Conservation (phyloP, 306 rosid genomes). For the Cucurbita moschata region DNA sequence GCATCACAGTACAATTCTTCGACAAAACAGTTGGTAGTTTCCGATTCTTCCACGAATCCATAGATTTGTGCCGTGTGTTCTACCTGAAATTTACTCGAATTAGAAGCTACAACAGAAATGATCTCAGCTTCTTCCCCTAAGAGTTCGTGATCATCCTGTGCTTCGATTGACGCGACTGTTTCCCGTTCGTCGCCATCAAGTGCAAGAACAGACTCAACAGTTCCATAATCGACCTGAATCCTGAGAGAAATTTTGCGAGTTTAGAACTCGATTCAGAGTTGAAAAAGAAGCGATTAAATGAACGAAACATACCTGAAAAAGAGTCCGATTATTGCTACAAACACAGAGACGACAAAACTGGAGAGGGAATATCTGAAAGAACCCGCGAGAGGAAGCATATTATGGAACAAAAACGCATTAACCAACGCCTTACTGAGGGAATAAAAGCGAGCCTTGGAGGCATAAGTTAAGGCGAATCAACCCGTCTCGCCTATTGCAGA, state of each 20-base stretch:
- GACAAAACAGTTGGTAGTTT: neutral
- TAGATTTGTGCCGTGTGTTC: neutral
- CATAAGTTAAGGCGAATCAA: neutral
- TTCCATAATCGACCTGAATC: neutral
- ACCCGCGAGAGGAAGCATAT: neutral
- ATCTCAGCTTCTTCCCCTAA: too few species aligned
- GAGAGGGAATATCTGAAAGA: neutral
- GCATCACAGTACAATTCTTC: neutral
- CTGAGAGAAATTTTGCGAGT: neutral
- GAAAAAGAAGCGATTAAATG: neutral
- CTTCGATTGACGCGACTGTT: neutral
- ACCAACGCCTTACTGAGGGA: neutral
- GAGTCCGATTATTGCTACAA: neutral
- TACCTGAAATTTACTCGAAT: neutral
- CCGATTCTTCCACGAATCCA: neutral
- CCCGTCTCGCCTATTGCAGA: neutral
- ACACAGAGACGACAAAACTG: neutral
- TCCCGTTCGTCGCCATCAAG: neutral
- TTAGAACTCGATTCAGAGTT: neutral
- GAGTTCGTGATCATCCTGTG: too few species aligned
- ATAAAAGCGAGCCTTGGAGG: neutral
- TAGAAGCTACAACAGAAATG: too few species aligned
- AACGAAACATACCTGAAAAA: neutral
- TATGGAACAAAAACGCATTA: neutral
- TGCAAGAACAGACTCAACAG: neutral